Percentiles rank a stretch among this genome's conserved stretches.
Conservation (phyloP, 129 eudicot genomes). For the Helianthus annuus region DNA sequence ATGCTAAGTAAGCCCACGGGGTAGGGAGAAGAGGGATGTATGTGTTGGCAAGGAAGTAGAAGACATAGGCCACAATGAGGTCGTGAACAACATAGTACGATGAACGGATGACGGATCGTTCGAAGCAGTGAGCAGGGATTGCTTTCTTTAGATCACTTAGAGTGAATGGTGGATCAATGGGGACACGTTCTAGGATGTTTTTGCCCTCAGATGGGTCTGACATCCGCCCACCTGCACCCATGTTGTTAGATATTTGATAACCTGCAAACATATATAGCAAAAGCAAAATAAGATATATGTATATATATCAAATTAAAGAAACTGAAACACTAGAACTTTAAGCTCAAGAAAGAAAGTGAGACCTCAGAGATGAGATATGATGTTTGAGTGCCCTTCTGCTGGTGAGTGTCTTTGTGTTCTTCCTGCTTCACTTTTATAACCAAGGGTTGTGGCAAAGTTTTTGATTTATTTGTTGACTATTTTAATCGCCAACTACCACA, state of each 20-base stretch:
- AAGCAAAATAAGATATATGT: background rate
- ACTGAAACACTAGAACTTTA: background rate
- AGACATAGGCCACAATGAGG: background rate
- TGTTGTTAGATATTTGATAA: background rate
- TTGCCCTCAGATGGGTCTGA: background rate
- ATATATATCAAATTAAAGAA: background rate
- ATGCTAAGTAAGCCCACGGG: background rate
- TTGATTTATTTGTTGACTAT: background rate
- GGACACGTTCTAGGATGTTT: background rate
- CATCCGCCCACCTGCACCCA: too few relatives aligned
- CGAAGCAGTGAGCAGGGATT: background rate
- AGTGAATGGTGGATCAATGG: background rate
- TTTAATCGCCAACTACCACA: constrained; percentile 6
- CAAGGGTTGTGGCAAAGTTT: background rate
- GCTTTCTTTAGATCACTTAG: constrained; percentile 1
- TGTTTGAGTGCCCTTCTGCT: background rate
- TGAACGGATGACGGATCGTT: background rate
- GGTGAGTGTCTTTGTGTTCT: background rate
- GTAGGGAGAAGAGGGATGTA: background rate
- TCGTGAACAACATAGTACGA: background rate
- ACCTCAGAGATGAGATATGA: background rate
- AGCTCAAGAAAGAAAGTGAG: background rate
- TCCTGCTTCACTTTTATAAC: background rate
- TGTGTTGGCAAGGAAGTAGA: background rate
- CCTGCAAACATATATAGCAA: background rate